Percentiles rank a stretch among this genome's conserved stretches.
These are phyloP conservation scores for Candida incommunis DNA, from an alignment of 805 yeast genomes.

Conservation along the genomic window DNA sequence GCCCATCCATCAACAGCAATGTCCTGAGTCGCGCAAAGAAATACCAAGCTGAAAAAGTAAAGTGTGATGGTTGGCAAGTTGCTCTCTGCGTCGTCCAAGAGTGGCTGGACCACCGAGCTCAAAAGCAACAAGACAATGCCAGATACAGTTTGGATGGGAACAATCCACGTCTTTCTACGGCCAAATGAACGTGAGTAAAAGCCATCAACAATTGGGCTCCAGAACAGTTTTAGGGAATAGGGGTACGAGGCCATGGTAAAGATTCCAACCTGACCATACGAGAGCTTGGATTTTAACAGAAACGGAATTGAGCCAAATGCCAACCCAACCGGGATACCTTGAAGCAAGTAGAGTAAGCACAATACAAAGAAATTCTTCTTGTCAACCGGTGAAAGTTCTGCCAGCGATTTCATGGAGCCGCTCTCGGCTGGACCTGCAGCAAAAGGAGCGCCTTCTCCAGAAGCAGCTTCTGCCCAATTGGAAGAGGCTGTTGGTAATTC, in stretches of 20 bases:
- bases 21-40: constrained; percentile 93
- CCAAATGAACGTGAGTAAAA: constrained; percentile 55
- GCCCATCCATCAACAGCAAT: constrained; percentile 99
- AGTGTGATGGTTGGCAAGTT: constrained; percentile 46
- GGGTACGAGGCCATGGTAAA: constrained; percentile 92
- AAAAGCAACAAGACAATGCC: constrained; percentile 51
- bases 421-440: background rate
- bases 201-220: constrained; percentile 96
- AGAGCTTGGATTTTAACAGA: constrained; percentile 62
- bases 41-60: constrained; percentile 62
- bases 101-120: constrained; percentile 41
- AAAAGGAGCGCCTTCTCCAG: background rate
- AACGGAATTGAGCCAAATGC: constrained; percentile 94
- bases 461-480: background rate
- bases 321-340: constrained; percentile 94
- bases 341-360: constrained; percentile 64
- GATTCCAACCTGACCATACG: constrained; percentile 80
- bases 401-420: background rate
- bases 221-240: constrained; percentile 75
- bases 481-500: background rate
- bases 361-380: constrained; percentile 62
- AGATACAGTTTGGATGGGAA: constrained; percentile 79
- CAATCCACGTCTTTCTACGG: constrained; percentile 83
- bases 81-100: constrained; percentile 33
- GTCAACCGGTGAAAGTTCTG: constrained; percentile 29